phyloP scores from a whole-genome alignment of 2,329 filamentous ascomycete species.

The Volutella citrinella region DNA sequence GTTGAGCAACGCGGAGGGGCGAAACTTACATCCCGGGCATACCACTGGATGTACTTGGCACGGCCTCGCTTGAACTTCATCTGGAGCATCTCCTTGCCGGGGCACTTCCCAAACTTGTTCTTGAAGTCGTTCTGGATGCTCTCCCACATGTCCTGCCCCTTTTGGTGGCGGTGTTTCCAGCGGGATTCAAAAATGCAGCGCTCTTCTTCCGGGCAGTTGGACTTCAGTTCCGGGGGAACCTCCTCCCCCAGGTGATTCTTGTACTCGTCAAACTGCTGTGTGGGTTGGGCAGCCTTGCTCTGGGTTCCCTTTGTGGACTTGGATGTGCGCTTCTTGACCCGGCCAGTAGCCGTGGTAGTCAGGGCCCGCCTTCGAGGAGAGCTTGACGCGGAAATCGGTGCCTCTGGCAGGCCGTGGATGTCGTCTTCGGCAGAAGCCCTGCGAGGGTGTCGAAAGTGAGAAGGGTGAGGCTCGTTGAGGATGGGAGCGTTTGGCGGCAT shows the following conservation, averaged over 20 bases:
- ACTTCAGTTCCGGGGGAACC: conserved; percentile 38
- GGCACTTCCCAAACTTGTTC: conserved; percentile 31
- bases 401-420: conserved; percentile 10
- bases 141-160: conserved; percentile 59
- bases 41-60: conserved; percentile 48
- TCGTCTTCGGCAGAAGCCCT: too few species aligned
- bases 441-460: conserved; percentile 22
- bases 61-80: conserved; percentile 55
- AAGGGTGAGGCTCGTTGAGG: conserved; percentile 19
- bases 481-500: conserved; percentile 18
- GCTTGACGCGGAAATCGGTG: conserved; percentile 20
- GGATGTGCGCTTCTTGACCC: conserved; percentile 31
- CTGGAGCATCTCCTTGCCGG: conserved; percentile 49
- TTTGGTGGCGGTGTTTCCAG: conserved; percentile 41
- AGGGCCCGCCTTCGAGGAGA: conserved; percentile 26
- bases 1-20: too few species aligned
- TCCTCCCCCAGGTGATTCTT: conserved; percentile 34
- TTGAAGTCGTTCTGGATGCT: conserved; percentile 45
- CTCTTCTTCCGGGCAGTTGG: conserved; percentile 45
- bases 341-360: conserved; percentile 15
- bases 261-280: conserved; percentile 30
- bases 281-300: too few species aligned
- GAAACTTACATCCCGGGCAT: conserved; percentile 46
- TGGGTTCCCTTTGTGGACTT: too few species aligned
- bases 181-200: conserved; percentile 49